Evolutionary conservation across 345 rosid genomes (phyloP), one percentile per base, ranked within the genome.

Genomic region (Kandelia obovata): DNA sequence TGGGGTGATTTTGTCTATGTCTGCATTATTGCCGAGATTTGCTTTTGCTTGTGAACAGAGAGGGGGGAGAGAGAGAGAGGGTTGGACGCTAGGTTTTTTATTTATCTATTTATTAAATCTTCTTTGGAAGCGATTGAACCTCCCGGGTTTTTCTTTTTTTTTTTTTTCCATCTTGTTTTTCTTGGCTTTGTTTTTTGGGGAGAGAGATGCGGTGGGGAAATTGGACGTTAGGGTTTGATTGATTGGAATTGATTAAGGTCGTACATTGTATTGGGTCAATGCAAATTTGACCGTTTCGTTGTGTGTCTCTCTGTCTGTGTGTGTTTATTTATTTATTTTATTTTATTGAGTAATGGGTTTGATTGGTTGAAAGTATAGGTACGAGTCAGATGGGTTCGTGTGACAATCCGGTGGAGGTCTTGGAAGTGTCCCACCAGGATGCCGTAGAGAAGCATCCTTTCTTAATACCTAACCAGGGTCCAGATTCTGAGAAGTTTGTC

Each of bases 31-130:
- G 49, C 53, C 71, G 23, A 23, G 21, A 34, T 53, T 78, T 71
- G 62, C 59, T 72, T 77, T 75, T 55, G 39, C 26, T 71, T 72
- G n/a, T 65, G 69, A 77, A 77, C 80, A 68, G 68, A 56, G 62
- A 31, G 68, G 3, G 35, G 35, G 5, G 34, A 32, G 34, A 32
- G 35, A 32, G 35, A 6, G 35, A 32, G 37, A 7, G 37, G 1
- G 37, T 34, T 61, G 75, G 82, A 73, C 69, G 68, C 64, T 75
- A 83, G 86, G 84, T 75, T 81, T 69, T 53, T 26, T 64, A 19
- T 28, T 23, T 34, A 21, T 21, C 21, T 21, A 21, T 21, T 21
- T 21, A 21, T 57, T 37, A 9, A 28, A 28, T 64, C 8, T 21
- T 58, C 3, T 28, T 17, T 23, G 37, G 61, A n/a, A 51, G 70